phyloP scores from a whole-genome alignment of 2,329 filamentous ascomycete species.

The Zarea fungicola region DNA sequence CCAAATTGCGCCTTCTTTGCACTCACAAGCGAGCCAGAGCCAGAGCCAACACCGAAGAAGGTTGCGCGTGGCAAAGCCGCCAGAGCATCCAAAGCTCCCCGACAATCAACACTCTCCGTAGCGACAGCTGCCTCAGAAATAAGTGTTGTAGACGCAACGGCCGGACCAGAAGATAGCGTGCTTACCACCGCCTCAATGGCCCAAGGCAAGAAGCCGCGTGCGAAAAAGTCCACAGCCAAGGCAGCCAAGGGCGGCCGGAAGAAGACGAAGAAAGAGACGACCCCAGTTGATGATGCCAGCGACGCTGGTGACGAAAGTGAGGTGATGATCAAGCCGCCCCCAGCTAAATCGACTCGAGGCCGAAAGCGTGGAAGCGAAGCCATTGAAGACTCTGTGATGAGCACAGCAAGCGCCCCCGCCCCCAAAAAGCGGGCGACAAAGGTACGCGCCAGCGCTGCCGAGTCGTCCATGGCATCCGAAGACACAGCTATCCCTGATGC shows the following conservation, averaged over 20 bases:
- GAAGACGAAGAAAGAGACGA: constrained; percentile 48
- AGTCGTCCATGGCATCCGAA: constrained; percentile 32
- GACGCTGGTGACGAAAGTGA: constrained; percentile 22
- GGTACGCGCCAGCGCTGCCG: constrained; percentile 41
- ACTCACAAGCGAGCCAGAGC: constrained; percentile 54
- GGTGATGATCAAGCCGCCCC: constrained; percentile 25
- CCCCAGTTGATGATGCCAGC: constrained; percentile 27
- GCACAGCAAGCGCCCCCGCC: constrained; percentile 42
- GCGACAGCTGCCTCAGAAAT: constrained; percentile 46
- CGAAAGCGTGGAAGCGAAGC: constrained; percentile 61
- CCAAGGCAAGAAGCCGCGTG: constrained; percentile 31
- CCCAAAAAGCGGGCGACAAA: constrained; percentile 55
- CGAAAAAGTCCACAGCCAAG: constrained; percentile 53
- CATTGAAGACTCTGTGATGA: constrained; percentile 43
- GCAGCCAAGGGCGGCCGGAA: constrained; percentile 36
- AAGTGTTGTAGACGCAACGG: constrained; percentile 42
- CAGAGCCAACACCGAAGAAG: constrained; percentile 51
- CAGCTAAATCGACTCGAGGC: constrained; percentile 42
- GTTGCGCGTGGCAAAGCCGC: constrained; percentile 48
- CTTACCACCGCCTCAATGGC: constrained; percentile 56
- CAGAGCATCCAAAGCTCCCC: constrained; percentile 63
- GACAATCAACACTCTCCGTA: constrained; percentile 57
- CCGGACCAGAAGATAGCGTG: constrained; percentile 53
- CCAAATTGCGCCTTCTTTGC: constrained; percentile 79
- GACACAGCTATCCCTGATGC: constrained; percentile 38